Evolutionary conservation across 192 early-diverging fungal genomes (phyloP).

Genomic region (Phlyctochytrium arcticum): DNA sequence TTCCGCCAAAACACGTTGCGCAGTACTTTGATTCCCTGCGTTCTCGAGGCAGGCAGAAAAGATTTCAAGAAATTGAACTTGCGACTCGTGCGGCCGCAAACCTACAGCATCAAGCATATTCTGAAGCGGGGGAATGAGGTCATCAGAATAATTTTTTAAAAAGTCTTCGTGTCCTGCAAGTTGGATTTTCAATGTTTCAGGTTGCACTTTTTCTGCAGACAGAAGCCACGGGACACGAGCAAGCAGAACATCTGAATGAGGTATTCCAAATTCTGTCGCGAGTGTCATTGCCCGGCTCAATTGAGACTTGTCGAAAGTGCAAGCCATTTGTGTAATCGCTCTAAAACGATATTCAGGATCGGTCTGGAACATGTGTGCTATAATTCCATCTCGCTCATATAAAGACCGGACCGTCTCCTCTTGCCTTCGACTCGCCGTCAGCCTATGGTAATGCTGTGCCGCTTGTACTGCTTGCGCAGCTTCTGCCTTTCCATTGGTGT

Average conservation of each 20-base stretch:
- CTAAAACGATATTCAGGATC: neutral
- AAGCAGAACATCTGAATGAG: neutral
- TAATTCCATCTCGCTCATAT: neutral
- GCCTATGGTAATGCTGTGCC: neutral
- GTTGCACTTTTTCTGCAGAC: too few species aligned
- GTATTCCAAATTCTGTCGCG: conserved; percentile 1
- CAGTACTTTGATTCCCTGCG: too few species aligned
- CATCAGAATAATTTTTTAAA: too few species aligned
- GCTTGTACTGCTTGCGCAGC: neutral
- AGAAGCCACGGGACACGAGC: too few species aligned
- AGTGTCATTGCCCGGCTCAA: neutral
- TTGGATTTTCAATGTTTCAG: too few species aligned
- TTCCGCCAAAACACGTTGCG: too few species aligned
- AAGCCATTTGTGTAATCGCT: conserved; percentile 1
- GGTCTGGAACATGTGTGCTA: neutral
- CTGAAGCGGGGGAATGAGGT: too few species aligned
- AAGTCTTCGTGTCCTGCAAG: too few species aligned
- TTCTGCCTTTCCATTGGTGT: neutral
- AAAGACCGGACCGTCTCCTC: neutral
- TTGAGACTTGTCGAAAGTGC: neutral
- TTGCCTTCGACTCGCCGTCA: neutral
- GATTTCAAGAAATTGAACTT: too few species aligned
- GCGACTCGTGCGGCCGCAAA: too few species aligned
- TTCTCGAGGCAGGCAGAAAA: too few species aligned
- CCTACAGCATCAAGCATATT: too few species aligned